A percentile compares a stretch with the other conserved stretches of the same genome.
These are phyloP conservation scores for Phytophthora syringae DNA, from an alignment of 352 stramenopile species.

Conservation along the genomic window DNA sequence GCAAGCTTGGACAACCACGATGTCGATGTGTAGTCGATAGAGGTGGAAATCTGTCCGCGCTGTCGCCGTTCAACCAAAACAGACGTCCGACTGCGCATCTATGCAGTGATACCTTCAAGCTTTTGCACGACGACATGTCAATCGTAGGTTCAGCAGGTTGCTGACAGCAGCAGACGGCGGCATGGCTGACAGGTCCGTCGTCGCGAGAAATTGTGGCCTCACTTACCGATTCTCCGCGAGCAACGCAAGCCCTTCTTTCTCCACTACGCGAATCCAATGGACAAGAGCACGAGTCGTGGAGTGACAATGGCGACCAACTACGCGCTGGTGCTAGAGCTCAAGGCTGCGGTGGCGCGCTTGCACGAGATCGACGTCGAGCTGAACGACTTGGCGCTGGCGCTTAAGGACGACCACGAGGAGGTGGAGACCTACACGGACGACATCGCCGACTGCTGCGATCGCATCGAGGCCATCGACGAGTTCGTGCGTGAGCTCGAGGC, in stretches of 20 bases:
- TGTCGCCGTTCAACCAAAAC: constrained; percentile 15
- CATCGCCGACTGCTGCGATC: constrained; percentile 45
- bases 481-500: constrained; percentile 40
- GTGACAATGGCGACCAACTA: constrained; percentile 28
- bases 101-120: constrained; percentile 6
- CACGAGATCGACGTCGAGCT: constrained; percentile 33
- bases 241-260: not conserved
- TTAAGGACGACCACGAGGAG: constrained; percentile 43
- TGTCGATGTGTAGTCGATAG: too few relatives aligned
- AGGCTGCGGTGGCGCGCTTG: constrained; percentile 27
- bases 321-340: constrained; percentile 39
- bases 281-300: constrained; percentile 11
- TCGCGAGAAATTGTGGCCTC: constrained; percentile 1
- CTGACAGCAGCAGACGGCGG: constrained; percentile 11
- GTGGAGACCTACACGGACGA: constrained; percentile 46
- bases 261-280: constrained; percentile 14
- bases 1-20: not conserved
- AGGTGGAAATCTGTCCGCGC: too few relatives aligned
- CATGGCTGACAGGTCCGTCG: constrained; percentile 13
- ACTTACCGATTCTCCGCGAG: constrained; percentile 12
- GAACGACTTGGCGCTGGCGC: constrained; percentile 28
- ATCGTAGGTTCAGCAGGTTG: constrained; percentile 17
- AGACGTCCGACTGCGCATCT: not conserved
- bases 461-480: constrained; percentile 46
- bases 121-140: constrained; percentile 22